Percentiles rank a stretch among this genome's conserved stretches.
These are phyloP conservation scores for Brassica carinata DNA, from an alignment of 345 rosid species.

Conservation along the genomic window DNA sequence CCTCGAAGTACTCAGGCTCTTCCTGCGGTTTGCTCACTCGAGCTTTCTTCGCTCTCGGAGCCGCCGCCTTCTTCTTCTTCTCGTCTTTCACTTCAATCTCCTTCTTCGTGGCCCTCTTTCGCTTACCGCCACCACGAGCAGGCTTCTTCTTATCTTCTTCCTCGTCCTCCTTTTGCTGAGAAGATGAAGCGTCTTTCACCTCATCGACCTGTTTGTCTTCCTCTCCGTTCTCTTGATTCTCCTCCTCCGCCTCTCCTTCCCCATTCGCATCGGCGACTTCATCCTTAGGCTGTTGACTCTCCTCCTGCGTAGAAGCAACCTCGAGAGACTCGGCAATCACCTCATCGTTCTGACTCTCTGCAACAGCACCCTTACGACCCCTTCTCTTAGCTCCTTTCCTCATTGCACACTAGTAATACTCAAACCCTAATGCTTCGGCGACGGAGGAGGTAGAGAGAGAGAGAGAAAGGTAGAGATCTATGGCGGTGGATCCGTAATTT, in stretches of 20 bases:
- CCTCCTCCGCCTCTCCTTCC: constrained; percentile 2
- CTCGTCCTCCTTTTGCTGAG: constrained; percentile 15
- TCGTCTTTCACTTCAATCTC: constrained; percentile 11
- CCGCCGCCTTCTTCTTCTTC: constrained; percentile 48
- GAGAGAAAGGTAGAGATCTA: constrained; percentile 28
- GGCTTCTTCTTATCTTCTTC: constrained; percentile 15
- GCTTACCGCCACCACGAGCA: constrained; percentile 25
- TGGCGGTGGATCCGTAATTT: constrained; percentile 47
- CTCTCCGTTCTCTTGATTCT: constrained; percentile 1
- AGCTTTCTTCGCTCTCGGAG: constrained; percentile 54
- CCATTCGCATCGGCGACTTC: constrained; percentile 10
- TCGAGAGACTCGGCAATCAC: constrained; percentile 28
- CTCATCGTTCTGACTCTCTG: constrained; percentile 28
- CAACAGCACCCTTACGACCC: constrained; percentile 34
- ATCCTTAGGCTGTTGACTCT: constrained; percentile 27
- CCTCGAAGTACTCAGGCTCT: constrained; percentile 85
- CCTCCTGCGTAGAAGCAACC: constrained; percentile 29
- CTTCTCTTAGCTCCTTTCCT: constrained; percentile 52
- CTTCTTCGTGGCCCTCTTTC: constrained; percentile 27
- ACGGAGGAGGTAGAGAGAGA: background rate
- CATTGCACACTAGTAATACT: constrained; percentile 31
- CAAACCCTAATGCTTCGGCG: background rate
- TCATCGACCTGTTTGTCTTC: constrained; percentile 7
- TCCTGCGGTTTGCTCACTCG: constrained; percentile 54
- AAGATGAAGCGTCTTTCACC: background rate